Conservation (phyloP, 768 basidiomycete species). For the Hydnomerulius pinastri region DNA sequence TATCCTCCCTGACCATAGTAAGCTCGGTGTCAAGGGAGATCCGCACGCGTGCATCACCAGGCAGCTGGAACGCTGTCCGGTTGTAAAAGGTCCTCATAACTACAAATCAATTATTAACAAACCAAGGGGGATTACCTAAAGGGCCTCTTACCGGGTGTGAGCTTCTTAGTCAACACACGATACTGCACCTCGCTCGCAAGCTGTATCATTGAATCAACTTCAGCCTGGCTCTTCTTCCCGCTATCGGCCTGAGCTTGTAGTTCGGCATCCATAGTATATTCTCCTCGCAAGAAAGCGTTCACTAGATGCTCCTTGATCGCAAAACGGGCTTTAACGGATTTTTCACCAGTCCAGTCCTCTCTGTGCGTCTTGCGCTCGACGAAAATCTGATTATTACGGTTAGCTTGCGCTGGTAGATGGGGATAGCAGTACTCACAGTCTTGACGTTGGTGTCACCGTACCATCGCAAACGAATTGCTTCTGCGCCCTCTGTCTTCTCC, state of each 20-base stretch:
- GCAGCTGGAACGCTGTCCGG: constrained; percentile 97
- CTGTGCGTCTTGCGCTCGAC: constrained; percentile 91
- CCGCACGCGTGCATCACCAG: constrained; percentile 97
- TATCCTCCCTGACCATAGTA: constrained; percentile 92
- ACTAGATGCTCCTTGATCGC: constrained; percentile 92
- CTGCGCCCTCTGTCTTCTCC: constrained; percentile 98
- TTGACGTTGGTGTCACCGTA: constrained; percentile 87
- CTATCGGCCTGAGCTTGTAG: constrained; percentile 83
- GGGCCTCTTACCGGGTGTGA: constrained; percentile 69
- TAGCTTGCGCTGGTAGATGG: not conserved
- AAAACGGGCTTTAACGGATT: constrained; percentile 96
- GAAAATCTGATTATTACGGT: constrained; percentile 57
- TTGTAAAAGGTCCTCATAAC: constrained; percentile 99
- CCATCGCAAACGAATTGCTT: constrained; percentile 95
- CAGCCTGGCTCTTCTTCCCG: constrained; percentile 90
- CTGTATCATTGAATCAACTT: constrained; percentile 93
- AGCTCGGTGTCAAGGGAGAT: constrained; percentile 98
- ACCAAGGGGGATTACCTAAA: not conserved
- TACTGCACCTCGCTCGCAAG: constrained; percentile 98
- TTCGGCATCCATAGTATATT: constrained; percentile 91
- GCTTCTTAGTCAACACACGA: constrained; percentile 74
- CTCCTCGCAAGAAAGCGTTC: constrained; percentile 86
- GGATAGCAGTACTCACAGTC: constrained; percentile 52
- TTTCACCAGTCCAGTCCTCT: constrained; percentile 99
- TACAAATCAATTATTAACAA: constrained; percentile 28